Conservation (phyloP, 78 protist genomes). For the Dictyostelium capitatum region DNA sequence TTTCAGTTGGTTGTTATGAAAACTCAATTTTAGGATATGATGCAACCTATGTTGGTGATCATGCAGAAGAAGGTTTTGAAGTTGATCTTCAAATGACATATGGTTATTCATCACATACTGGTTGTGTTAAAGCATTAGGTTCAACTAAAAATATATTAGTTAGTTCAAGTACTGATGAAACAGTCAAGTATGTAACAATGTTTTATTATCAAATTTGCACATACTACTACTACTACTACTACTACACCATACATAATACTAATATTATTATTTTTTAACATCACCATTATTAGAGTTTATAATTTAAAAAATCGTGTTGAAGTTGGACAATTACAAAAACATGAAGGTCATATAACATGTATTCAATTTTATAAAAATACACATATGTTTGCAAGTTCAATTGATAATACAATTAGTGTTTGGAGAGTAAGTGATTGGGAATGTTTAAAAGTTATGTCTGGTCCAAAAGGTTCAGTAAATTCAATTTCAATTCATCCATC, state of each 20-base stretch:
- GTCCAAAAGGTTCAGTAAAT: constrained; percentile 59
- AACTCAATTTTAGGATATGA: constrained; percentile 66
- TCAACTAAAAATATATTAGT: constrained; percentile 27
- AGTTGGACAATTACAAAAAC: constrained; percentile 51
- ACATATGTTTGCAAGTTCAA: constrained; percentile 67
- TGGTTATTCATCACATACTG: constrained; percentile 65
- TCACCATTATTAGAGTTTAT: constrained; percentile 27
- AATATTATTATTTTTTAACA: no score
- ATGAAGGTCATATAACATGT: constrained; percentile 50
- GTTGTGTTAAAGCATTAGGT: constrained; percentile 55
- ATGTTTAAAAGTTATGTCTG: constrained; percentile 59
- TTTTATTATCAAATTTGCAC: not conserved
- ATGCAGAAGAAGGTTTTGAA: constrained; percentile 30
- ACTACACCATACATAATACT: not conserved
- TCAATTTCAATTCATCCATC: constrained; percentile 58
- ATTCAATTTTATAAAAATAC: constrained; percentile 41
- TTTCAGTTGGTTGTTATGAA: constrained; percentile 79
- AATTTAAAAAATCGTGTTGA: constrained; percentile 8
- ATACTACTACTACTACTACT: not conserved
- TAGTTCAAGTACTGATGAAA: constrained; percentile 66
- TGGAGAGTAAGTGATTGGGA: constrained; percentile 81
- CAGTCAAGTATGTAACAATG: constrained; percentile 9
- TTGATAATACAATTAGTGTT: constrained; percentile 52
- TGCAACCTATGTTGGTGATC: constrained; percentile 9
- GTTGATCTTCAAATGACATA: constrained; percentile 37